A percentile compares a stretch with the other conserved stretches of the same genome.
phyloP scores from a whole-genome alignment of 495 filamentous ascomycete genomes.

The Bathelium albidoporum region DNA sequence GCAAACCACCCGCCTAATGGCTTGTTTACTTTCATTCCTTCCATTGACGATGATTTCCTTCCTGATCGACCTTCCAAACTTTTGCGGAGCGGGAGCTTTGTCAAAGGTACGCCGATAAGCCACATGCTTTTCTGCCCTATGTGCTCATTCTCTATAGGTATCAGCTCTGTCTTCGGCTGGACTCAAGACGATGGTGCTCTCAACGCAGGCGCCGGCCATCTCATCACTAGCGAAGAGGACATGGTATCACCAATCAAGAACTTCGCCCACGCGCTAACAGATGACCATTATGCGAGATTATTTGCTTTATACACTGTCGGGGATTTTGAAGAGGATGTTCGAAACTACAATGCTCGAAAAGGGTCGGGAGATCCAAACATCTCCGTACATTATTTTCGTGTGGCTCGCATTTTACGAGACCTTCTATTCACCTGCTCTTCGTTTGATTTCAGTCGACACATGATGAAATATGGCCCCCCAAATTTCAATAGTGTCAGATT shows the following conservation, averaged over 20 bases:
- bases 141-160: too few relatives aligned
- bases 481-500: background rate
- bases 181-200: background rate
- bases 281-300: too few relatives aligned
- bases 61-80: background rate
- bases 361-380: background rate
- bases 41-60: background rate
- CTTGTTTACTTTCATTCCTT: background rate
- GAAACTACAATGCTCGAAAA: too few relatives aligned
- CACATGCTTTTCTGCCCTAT: too few relatives aligned
- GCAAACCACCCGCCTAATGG: background rate
- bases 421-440: background rate
- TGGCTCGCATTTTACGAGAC: background rate
- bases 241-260: background rate
- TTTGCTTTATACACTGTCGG: background rate
- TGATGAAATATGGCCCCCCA: background rate
- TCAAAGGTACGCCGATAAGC: background rate
- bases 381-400: background rate
- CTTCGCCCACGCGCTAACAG: background rate
- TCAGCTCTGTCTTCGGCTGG: too few relatives aligned
- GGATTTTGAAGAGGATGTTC: background rate
- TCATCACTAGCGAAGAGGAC: too few relatives aligned
- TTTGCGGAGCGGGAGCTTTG: background rate
- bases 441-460: background rate
- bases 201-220: background rate